A percentile compares a stretch with the other conserved stretches of the same genome.
Conservation (phyloP, 2,329 filamentous ascomycete species). For the Arthrinium puccinioides region DNA sequence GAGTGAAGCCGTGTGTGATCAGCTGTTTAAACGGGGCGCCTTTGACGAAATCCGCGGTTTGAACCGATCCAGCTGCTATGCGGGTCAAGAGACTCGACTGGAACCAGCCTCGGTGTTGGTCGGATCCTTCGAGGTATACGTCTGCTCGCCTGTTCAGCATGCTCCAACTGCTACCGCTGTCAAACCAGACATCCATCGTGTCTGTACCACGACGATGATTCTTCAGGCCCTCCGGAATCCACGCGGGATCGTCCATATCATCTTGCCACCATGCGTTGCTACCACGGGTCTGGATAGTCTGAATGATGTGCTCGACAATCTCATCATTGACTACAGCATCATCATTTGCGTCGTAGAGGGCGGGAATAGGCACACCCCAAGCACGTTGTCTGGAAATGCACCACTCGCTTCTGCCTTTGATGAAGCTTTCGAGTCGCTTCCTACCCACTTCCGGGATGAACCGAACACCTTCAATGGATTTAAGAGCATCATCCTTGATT, state of each 20-base stretch:
- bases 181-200: constrained; percentile 99
- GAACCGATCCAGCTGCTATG: constrained; percentile 53
- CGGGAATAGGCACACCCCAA: constrained; percentile 96
- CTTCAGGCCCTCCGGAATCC: constrained; percentile 62
- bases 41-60: constrained; percentile 23
- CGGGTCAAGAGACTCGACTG: constrained; percentile 90
- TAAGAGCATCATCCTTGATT: constrained; percentile 69
- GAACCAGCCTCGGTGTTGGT: constrained; percentile 98
- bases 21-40: constrained; percentile 73
- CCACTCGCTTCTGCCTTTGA: constrained; percentile 88
- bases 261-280: constrained; percentile 97
- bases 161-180: constrained; percentile 92
- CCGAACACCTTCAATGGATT: constrained; percentile 60
- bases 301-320: constrained; percentile 78
- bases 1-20: constrained; percentile 92
- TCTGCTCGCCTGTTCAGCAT: constrained; percentile 57
- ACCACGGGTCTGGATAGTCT: constrained; percentile 66
- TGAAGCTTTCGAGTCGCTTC: constrained; percentile 73
- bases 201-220: constrained; percentile 72
- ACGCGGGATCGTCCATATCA: constrained; percentile 62
- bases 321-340: constrained; percentile 72
- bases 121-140: constrained; percentile 87
- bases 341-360: constrained; percentile 67
- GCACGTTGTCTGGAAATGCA: constrained; percentile 93
- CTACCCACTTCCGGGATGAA: constrained; percentile 75